Base-by-base conservation (phyloP, 106 monocot species). In the Hemerocallis citrina region DNA sequence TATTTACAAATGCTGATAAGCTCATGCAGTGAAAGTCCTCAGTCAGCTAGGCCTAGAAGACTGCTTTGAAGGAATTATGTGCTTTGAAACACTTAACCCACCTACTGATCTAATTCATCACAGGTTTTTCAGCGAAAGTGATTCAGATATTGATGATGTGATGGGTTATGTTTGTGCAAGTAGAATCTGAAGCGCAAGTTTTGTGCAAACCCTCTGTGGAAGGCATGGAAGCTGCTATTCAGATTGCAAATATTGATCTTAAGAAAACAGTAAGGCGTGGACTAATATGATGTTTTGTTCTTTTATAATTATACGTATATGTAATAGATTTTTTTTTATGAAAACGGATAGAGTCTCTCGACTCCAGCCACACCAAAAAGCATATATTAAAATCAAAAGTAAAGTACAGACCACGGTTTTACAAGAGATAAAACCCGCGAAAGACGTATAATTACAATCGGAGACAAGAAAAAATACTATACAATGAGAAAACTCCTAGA, bases 1-100 rank as follows among this genome's bases (percentile, higher is more conserved):
- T 90, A 24, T 90, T 90, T 56, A 90, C 90, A 28, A 90, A 90
- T 65, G 68, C 82, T 36, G 90, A 90, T 52, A 76, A 65, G 79
- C 60, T 42, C 90, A 85, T 68, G 90, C 68, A 10, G 78, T 66
- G 12, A 40, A 52, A 66, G 85, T 82, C 17, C 71, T 90, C 10
- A 67, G 42, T 19, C 72, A 67, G 46, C 57, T 90, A 19, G 85
- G 89, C 2, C 59, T 90, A 21, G 89, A 90, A 60, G 89, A 82
- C 42, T 90, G 89, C 73, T 90, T 90, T 61, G 85, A 90, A 47
- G 85, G 85, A 24, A 61, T 85, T 34, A 85, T 90, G 29, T 90
- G 85, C 71, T 90, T 90, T 63, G 90, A 90, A 71, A 82, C 90
- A 7, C 82, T 90, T 7, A 90, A 90, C 63, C 67, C 72, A 34